Base-by-base conservation (phyloP, 805 yeast species). In the Sungouiozyma intestinalis region DNA sequence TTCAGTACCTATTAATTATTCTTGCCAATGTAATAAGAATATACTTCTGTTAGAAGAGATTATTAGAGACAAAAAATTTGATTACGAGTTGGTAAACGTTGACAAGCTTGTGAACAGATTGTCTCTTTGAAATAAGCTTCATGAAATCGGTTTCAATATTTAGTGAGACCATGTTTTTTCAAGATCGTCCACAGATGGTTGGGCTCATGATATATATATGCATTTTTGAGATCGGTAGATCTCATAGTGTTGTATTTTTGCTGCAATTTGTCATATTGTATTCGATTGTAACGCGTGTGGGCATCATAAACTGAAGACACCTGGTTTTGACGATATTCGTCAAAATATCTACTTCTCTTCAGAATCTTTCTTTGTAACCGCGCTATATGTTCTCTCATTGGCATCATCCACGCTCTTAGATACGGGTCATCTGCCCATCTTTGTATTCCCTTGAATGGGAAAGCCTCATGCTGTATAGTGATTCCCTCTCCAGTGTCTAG, bases 1-100 rank as follows among this genome's bases (percentile, higher is more conserved):
- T 17, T 27, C 24, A 16, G 2, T 41, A 70, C 77, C 40, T 96
- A 85, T 58, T 65, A 88, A 20, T 71, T 79, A n/a, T n/a, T n/a
- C n/a, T n/a, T n/a, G n/a, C n/a, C n/a, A n/a, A n/a, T n/a, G n/a
- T n/a, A n/a, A n/a, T n/a, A n/a, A n/a, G n/a, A n/a, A n/a, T n/a
- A n/a, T n/a, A n/a, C n/a, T n/a, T n/a, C n/a, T n/a, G n/a, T n/a
- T n/a, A n/a, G n/a, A n/a, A n/a, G n/a, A n/a, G n/a, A n/a, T n/a
- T n/a, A n/a, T n/a, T n/a, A n/a, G n/a, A n/a, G n/a, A n/a, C n/a
- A n/a, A n/a, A n/a, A n/a, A n/a, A n/a, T n/a, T n/a, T n/a, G n/a
- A n/a, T n/a, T n/a, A n/a, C n/a, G n/a, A n/a, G n/a, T n/a, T n/a
- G n/a, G n/a, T n/a, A n/a, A n/a, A n/a, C n/a, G n/a, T n/a, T n/a